These are phyloP conservation scores for Primulina huaijiensis DNA, from an alignment of 257 asterid species.

Conservation along the genomic window DNA sequence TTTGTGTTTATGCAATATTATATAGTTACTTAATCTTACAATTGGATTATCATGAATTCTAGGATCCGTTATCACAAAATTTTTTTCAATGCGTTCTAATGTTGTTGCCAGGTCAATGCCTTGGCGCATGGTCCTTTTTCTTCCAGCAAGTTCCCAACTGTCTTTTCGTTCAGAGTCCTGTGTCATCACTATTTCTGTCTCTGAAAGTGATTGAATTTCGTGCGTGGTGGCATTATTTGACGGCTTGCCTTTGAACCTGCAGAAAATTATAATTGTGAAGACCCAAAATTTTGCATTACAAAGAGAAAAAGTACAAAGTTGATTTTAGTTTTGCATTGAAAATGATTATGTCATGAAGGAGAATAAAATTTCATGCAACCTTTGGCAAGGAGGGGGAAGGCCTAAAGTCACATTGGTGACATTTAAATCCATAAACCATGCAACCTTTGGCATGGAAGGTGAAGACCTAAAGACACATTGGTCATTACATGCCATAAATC, in stretches of 20 bases:
- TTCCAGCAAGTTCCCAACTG: slow-evolving; percentile 82
- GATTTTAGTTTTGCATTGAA: no score
- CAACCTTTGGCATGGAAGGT: no score
- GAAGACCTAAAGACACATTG: no score
- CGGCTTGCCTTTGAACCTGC: slow-evolving; percentile 61
- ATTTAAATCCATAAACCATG: no score
- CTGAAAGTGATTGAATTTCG: slow-evolving; percentile 46
- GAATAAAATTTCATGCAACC: no score
- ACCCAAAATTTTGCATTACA: no score
- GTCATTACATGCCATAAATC: no score
- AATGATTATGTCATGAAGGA: no score
- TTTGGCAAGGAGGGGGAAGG: no score
- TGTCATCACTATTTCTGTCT: slow-evolving; percentile 80
- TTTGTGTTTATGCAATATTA: background rate
- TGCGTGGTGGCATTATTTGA: slow-evolving; percentile 34
- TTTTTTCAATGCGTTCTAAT: slow-evolving; percentile 94
- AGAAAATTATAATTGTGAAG: slow-evolving; percentile 25
- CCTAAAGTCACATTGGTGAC: no score
- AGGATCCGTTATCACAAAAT: slow-evolving; percentile 96
- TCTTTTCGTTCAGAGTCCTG: slow-evolving; percentile 49
- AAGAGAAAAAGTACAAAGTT: no score
- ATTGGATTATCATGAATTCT: slow-evolving; percentile 97
- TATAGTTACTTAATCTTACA: slow-evolving; percentile 45
- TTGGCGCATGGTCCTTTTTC: slow-evolving; percentile 92
- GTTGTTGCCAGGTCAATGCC: slow-evolving; percentile 97